These are phyloP conservation scores for Sphaerobolus stellatus DNA, from an alignment of 1,284 basidiomycete species.

Conservation along the genomic window DNA sequence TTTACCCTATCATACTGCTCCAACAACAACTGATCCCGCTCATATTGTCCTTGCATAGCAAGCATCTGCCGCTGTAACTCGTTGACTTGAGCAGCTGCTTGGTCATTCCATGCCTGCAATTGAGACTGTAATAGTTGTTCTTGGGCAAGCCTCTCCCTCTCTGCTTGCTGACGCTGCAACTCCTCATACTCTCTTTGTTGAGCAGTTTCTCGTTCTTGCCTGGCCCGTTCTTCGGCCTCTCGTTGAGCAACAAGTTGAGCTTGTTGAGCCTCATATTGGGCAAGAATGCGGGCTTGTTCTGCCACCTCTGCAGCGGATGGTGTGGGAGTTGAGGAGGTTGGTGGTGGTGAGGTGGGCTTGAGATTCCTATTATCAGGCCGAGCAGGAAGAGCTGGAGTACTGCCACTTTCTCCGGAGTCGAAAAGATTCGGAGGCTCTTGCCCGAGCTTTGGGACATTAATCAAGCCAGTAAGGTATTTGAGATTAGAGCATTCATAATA, in stretches of 20 bases:
- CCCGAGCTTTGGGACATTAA: conserved; percentile 94
- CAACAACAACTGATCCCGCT: conserved; percentile 96
- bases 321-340: conserved; percentile 64
- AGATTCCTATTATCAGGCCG: conserved; percentile 58
- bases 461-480: conserved; percentile 92
- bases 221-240: conserved; percentile 79
- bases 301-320: conserved; percentile 79
- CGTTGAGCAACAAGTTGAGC: conserved; percentile 75
- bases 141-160: conserved; percentile 85
- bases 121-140: conserved; percentile 84
- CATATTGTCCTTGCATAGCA: conserved; percentile 94
- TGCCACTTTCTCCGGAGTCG: conserved; percentile 56
- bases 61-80: conserved; percentile 92
- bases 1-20: conserved; percentile 95
- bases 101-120: conserved; percentile 72
- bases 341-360: conserved; percentile 50
- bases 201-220: conserved; percentile 75
- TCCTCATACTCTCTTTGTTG: conserved; percentile 91
- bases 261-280: conserved; percentile 97
- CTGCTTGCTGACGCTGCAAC: conserved; percentile 84
- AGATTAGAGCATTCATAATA: conserved; percentile 98
- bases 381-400: conserved; percentile 84
- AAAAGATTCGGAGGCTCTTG: conserved; percentile 93
- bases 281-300: conserved; percentile 93
- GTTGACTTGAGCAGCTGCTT: conserved; percentile 64